A percentile compares a stretch with the other conserved stretches of the same genome.
Evolutionary conservation across 352 stramenopile species (phyloP).

Genomic region (Saprolegnia parasitica): DNA sequence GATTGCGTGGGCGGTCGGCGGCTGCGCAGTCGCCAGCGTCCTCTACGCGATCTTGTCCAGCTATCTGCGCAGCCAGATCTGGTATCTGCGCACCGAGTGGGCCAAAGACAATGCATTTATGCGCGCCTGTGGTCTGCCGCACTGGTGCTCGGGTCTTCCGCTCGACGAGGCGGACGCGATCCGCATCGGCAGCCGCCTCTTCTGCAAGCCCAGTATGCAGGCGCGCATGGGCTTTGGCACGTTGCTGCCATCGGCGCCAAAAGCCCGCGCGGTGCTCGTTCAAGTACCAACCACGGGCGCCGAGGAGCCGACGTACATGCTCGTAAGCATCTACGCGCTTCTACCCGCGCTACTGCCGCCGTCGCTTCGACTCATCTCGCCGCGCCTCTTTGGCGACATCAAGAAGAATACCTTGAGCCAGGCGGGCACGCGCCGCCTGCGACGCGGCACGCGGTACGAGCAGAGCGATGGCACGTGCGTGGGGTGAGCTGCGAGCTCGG

Average conservation of each 20-base stretch:
- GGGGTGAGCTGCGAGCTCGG: no score
- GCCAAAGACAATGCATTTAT: neutral
- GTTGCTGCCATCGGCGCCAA: neutral
- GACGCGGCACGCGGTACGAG: no score
- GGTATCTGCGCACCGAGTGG: neutral
- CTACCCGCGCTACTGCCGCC: neutral
- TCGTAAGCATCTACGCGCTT: neutral
- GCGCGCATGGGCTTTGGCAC: slow-evolving; percentile 7
- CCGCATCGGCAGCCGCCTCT: neutral
- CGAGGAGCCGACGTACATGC: neutral
- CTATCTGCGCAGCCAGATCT: neutral
- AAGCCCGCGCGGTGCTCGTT: neutral
- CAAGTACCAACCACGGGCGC: neutral
- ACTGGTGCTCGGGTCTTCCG: slow-evolving; percentile 2
- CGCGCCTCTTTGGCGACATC: neutral
- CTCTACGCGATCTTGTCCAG: neutral
- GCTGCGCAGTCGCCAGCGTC: neutral
- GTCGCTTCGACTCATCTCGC: neutral
- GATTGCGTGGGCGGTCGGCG: neutral
- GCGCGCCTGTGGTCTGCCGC: neutral
- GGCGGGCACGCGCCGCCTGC: no score
- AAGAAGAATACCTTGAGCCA: slow-evolving; percentile 2
- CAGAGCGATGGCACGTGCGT: no score
- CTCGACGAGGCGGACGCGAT: slow-evolving; percentile 1
- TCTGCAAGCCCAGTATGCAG: slow-evolving; percentile 19